phyloP scores from a whole-genome alignment of 805 yeast genomes.

The Zygotorulaspora chibaensis region DNA sequence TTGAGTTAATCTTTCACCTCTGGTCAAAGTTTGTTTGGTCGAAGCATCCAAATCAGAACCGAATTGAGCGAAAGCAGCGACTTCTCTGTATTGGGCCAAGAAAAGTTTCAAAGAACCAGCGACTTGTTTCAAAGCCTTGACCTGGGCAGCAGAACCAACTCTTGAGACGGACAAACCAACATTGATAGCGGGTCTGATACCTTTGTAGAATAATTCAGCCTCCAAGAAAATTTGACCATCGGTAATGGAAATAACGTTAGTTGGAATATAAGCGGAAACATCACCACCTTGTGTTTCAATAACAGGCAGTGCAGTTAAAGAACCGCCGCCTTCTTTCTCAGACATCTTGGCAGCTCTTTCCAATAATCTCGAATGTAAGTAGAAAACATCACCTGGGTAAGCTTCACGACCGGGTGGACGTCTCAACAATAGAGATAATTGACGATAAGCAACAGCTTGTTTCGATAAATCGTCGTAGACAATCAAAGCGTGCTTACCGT shows the following conservation, averaged over 20 bases:
- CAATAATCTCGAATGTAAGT: constrained; percentile 89
- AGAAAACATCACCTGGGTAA: constrained; percentile 95
- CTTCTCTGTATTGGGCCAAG: constrained; percentile 99
- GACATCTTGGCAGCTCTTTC: constrained; percentile 98
- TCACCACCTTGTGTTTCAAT: constrained; percentile 99
- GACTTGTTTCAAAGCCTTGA: constrained; percentile 99
- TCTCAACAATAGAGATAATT: constrained; percentile 93
- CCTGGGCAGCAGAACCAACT: constrained; percentile 99
- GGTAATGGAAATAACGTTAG: constrained; percentile 95
- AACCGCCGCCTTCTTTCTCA: constrained; percentile 84
- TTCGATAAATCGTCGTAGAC: constrained; percentile 97
- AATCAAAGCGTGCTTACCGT: constrained; percentile 95
- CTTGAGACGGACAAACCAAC: constrained; percentile 99
- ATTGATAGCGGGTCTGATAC: constrained; percentile 99
- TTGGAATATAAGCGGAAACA: constrained; percentile 96
- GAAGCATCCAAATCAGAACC: constrained; percentile 99
- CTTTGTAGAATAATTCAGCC: constrained; percentile 99
- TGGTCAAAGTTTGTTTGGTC: constrained; percentile 95
- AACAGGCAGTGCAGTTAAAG: constrained; percentile 92
- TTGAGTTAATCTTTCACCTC: constrained; percentile 99
- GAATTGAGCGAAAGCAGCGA: constrained; percentile 99
- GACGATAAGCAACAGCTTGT: constrained; percentile 99
- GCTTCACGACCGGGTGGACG: constrained; percentile 98
- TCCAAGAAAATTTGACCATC: constrained; percentile 98
- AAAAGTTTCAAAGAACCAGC: constrained; percentile 99